These are phyloP conservation scores for Sparassis latifolia DNA, from an alignment of 1,284 basidiomycete genomes.

Conservation along the genomic window DNA sequence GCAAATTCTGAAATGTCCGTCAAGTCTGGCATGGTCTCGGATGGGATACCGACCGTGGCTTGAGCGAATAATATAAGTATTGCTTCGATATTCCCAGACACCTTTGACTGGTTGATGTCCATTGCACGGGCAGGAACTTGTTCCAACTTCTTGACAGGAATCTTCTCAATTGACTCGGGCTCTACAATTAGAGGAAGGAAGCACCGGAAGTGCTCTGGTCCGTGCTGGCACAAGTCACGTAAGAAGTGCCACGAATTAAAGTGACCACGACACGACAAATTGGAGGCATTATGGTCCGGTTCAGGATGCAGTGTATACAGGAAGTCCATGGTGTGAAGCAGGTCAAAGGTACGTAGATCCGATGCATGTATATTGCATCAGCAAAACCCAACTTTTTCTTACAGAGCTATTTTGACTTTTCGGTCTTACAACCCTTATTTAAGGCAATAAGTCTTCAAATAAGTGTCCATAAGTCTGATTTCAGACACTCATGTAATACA, in stretches of 20 bases:
- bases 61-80: conserved; percentile 19
- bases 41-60: conserved; percentile 17
- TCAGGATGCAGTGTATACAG: neutral
- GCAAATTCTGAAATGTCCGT: conserved; percentile 14
- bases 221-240: conserved; percentile 6
- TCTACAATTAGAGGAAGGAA: conserved; percentile 1
- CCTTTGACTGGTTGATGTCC: conserved; percentile 20
- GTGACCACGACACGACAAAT: neutral
- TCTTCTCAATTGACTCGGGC: conserved; percentile 17
- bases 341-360: neutral
- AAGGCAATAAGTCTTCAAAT: too few relatives aligned
- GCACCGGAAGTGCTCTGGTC: conserved; percentile 6
- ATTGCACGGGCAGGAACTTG: conserved; percentile 20
- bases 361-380: too few relatives aligned
- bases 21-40: neutral
- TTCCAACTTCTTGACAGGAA: conserved; percentile 20
- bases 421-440: too few relatives aligned
- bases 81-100: conserved; percentile 14
- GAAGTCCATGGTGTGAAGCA: neutral
- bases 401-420: too few relatives aligned
- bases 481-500: too few relatives aligned
- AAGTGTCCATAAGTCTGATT: too few relatives aligned
- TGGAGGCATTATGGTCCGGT: conserved; percentile 4
- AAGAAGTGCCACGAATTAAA: conserved; percentile 7
- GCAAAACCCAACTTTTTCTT: too few relatives aligned